Percentiles rank a stretch among this genome's conserved stretches.
These are phyloP conservation scores for Ascodesmis nigricans DNA, from an alignment of 495 filamentous ascomycete genomes.

Conservation along the genomic window DNA sequence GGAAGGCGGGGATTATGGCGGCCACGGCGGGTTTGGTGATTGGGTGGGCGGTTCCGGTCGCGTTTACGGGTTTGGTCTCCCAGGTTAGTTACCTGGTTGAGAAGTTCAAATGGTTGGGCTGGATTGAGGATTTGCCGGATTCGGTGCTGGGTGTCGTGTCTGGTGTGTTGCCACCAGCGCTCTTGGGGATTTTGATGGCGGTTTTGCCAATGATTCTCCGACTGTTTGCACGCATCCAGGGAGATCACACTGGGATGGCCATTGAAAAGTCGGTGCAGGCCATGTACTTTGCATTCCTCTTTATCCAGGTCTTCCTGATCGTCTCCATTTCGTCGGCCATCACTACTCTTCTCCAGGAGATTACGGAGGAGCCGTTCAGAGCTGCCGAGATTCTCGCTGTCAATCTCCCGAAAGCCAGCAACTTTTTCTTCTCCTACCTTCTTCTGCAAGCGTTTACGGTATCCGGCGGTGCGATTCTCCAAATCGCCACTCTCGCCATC, in stretches of 20 bases:
- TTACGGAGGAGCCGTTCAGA: constrained; percentile 33
- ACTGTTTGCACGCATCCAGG: constrained; percentile 49
- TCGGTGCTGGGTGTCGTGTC: constrained; percentile 51
- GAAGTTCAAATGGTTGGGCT: constrained; percentile 43
- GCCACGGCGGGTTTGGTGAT: constrained; percentile 58
- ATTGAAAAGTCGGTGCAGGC: constrained; percentile 65
- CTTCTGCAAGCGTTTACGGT: constrained; percentile 78
- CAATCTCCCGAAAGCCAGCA: constrained; percentile 70
- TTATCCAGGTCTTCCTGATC: constrained; percentile 85
- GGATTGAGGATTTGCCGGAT: constrained; percentile 39
- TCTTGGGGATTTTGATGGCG: constrained; percentile 58
- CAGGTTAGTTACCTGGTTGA: constrained; percentile 47
- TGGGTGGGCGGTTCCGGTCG: constrained; percentile 79
- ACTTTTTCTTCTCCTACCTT: constrained; percentile 98
- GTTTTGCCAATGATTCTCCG: constrained; percentile 62
- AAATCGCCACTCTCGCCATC: constrained; percentile 49
- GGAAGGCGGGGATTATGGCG: constrained; percentile 41
- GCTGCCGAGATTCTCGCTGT: constrained; percentile 52
- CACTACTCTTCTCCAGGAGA: constrained; percentile 39
- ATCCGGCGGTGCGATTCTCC: constrained; percentile 76
- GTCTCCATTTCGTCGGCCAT: constrained; percentile 71
- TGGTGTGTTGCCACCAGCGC: constrained; percentile 62
- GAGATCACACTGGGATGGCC: constrained; percentile 59
- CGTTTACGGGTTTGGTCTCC: constrained; percentile 62
- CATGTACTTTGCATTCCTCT: constrained; percentile 88